Evolutionary conservation across 768 basidiomycete species (phyloP).

Genomic region (Mycena rebaudengoi): DNA sequence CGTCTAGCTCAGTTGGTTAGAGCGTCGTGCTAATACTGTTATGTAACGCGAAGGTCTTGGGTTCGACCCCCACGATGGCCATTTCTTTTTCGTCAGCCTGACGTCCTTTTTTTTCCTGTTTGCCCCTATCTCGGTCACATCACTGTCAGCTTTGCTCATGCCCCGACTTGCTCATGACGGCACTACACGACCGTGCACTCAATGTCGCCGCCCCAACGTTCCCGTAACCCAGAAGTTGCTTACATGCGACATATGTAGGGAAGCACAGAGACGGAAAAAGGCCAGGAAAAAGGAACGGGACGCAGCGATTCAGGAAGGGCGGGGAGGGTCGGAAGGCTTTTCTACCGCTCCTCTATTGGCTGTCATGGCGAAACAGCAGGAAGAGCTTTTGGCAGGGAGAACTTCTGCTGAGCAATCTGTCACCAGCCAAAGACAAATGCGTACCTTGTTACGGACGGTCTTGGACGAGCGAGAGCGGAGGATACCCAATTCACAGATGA

Average conservation of each 20-base stretch:
- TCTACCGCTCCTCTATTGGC: constrained; percentile 6
- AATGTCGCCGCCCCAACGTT: constrained; percentile 1
- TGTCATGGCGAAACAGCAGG: constrained; percentile 9
- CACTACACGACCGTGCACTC: constrained; percentile 14
- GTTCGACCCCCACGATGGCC: constrained; percentile 19
- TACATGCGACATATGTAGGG: constrained; percentile 17
- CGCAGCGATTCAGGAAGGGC: neutral
- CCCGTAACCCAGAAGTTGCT: constrained; percentile 8
- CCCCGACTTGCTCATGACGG: no score
- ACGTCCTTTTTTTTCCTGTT: no score
- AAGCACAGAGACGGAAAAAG: constrained; percentile 9
- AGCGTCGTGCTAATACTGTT: constrained; percentile 79
- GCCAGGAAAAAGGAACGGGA: constrained; percentile 8
- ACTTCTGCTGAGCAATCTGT: neutral
- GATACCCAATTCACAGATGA: neutral
- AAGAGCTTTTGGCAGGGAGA: neutral
- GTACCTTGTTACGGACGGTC: neutral
- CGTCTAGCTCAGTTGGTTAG: no score
- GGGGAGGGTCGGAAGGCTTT: neutral
- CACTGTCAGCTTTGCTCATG: no score
- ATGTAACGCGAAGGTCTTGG: constrained; percentile 16
- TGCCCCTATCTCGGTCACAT: no score
- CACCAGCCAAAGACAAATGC: neutral
- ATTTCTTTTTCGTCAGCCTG: no score
- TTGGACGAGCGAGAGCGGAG: constrained; percentile 3